These are phyloP conservation scores for Zygoascus bituminiphila DNA, from an alignment of 805 yeast species.

Conservation along the genomic window DNA sequence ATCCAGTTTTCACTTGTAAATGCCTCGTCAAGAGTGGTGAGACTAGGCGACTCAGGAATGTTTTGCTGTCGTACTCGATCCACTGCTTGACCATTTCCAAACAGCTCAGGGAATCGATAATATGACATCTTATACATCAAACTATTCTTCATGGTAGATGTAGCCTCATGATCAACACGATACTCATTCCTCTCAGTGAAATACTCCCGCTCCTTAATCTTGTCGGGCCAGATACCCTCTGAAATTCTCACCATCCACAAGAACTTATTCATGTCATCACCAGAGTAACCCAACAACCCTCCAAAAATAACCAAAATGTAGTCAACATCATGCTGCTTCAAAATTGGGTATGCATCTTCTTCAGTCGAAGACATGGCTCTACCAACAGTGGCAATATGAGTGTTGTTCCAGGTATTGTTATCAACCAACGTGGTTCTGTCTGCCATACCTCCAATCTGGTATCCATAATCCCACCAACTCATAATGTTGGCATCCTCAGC, in stretches of 20 bases:
- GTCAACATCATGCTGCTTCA: constrained; percentile 89
- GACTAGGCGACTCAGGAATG: constrained; percentile 44
- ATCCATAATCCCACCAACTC: constrained; percentile 99
- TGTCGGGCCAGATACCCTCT: constrained; percentile 99
- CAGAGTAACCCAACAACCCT: constrained; percentile 85
- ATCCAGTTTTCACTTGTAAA: constrained; percentile 96
- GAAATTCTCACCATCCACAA: constrained; percentile 98
- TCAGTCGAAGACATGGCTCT: constrained; percentile 92
- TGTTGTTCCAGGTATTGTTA: constrained; percentile 98
- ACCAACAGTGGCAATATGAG: constrained; percentile 98
- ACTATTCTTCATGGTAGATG: constrained; percentile 79
- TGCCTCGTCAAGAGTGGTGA: constrained; percentile 84
- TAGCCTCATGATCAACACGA: constrained; percentile 72
- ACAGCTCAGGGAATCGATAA: constrained; percentile 73
- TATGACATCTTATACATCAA: constrained; percentile 92
- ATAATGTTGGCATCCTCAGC: constrained; percentile 91
- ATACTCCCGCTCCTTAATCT: constrained; percentile 73
- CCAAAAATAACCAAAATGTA: constrained; percentile 91
- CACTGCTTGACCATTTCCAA: constrained; percentile 34
- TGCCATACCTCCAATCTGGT: constrained; percentile 99
- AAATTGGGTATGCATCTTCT: constrained; percentile 78
- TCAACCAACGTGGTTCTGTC: constrained; percentile 97
- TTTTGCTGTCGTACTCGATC: constrained; percentile 88
- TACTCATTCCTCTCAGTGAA: constrained; percentile 85
- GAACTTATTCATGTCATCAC: constrained; percentile 94